Evolutionary conservation across 2,329 filamentous ascomycete genomes (phyloP), one percentile per base, ranked within the genome.

Genomic region (Paecilomyces fulvus): DNA sequence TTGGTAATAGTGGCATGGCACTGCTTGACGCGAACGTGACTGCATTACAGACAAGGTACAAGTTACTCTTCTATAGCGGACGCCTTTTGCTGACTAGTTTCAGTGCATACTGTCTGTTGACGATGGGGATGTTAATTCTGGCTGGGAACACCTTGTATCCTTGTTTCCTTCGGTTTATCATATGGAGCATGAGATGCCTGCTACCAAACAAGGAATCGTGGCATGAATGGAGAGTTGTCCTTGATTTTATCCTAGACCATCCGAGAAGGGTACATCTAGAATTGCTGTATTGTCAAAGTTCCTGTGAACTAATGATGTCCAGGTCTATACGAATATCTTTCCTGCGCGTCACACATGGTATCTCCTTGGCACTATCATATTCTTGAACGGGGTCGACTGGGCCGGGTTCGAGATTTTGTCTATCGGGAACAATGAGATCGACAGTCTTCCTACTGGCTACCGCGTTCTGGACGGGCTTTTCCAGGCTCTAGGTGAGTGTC

Each of bases 141-240:
- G 84, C 84, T 0, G 85, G 85, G 3, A 86, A 87, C 51, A 87
- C 85, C 3, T 81, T 83, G 0, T 87, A 85, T 62, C 85, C 85
- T 0, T 75, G 85, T 53, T 82, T 87, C 58, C 69, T 88, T 11
- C 78, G 85, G 3, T 73, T 86, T 9, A 78, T 79, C 14, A 72
- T 88, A 9, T 87, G 83, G 81, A 66, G 65, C 1, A 70, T 80
- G 54, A 64, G 63, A 17, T 28, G 62, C 55, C 1, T 72, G 63
- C 53, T 75, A 56, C 65, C 70, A 1, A 56, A 65, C 46, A 53
- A 43, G 3, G 63, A 62, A 14, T 54, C 54, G 11, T 72, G 65
- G 62, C 59, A 64, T 8, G 63, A 67, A 4, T 71, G 69, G 69
- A 65, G 60, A 20, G 51, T 65, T 8, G 70, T 68, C 0, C 60